These are phyloP conservation scores for Hyphopichia wangnamkhiaoensis DNA, from an alignment of 1,139 yeast species.

Conservation along the genomic window DNA sequence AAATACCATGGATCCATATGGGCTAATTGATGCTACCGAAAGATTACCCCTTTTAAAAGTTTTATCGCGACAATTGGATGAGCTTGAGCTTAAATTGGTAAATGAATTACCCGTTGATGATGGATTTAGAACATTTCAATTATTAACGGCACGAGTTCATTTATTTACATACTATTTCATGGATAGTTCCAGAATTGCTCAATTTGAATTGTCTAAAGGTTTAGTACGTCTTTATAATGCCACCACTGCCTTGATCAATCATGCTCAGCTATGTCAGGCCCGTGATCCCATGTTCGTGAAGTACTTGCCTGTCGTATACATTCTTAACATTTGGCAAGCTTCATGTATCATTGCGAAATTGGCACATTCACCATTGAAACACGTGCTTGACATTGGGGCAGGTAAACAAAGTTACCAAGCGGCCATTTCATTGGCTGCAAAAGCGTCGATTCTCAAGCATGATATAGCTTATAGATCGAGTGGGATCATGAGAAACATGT, in stretches of 20 bases:
- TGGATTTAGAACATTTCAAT: conserved; percentile 66
- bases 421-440: conserved; percentile 69
- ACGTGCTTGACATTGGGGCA: conserved; percentile 63
- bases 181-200: conserved; percentile 57
- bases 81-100: conserved; percentile 57
- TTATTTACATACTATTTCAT: conserved; percentile 78
- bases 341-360: conserved; percentile 81
- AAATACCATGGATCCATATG: conserved; percentile 67
- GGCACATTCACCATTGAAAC: conserved; percentile 69
- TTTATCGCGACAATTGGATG: conserved; percentile 70
- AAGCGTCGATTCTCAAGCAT: conserved; percentile 84
- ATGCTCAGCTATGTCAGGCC: conserved; percentile 61
- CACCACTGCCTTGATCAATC: conserved; percentile 68
- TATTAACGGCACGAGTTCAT: conserved; percentile 76
- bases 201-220: conserved; percentile 71
- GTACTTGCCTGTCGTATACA: conserved; percentile 82
- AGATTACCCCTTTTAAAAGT: conserved; percentile 73
- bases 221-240: conserved; percentile 77
- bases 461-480: conserved; percentile 92
- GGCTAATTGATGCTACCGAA: conserved; percentile 66
- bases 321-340: conserved; percentile 87
- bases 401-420: conserved; percentile 73
- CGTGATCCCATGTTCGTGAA: conserved; percentile 64
- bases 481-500: conserved; percentile 90
- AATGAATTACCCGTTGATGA: conserved; percentile 44